Evolutionary conservation across 371 early-diverging fungal species (phyloP).

Genomic region (Dichotomocladium elegans): DNA sequence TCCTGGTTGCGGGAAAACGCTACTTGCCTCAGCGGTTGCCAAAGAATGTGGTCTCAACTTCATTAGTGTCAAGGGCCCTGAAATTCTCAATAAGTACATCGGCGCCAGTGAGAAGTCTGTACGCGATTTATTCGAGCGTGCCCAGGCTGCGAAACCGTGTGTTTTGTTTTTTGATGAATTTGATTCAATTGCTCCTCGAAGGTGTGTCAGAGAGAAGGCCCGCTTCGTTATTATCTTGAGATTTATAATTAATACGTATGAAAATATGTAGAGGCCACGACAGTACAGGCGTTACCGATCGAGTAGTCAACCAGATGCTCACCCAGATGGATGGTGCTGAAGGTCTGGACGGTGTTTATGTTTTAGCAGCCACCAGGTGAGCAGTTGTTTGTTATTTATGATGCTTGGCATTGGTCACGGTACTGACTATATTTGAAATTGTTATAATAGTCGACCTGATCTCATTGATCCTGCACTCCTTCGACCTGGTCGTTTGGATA

Average conservation of each 20-base stretch:
- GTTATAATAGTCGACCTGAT: constrained; percentile 89
- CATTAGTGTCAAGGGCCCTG: constrained; percentile 95
- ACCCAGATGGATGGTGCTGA: constrained; percentile 98
- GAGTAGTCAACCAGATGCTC: constrained; percentile 95
- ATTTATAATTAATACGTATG: neutral
- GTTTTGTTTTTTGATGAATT: constrained; percentile 97
- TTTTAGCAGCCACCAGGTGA: constrained; percentile 91
- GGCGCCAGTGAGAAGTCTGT: constrained; percentile 90
- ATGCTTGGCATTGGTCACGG: neutral
- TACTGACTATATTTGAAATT: neutral
- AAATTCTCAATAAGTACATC: constrained; percentile 95
- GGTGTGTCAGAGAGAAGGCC: constrained; percentile 39
- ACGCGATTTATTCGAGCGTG: constrained; percentile 91
- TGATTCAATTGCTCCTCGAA: constrained; percentile 90
- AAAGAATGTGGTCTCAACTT: constrained; percentile 92
- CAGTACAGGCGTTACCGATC: constrained; percentile 89
- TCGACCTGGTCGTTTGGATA: constrained; percentile 98
- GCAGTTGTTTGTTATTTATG: neutral
- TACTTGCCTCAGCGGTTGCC: constrained; percentile 92
- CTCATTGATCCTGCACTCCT: constrained; percentile 97
- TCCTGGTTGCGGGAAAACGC: constrained; percentile 93
- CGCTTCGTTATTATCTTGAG: neutral
- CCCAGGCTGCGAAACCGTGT: constrained; percentile 88
- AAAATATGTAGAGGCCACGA: constrained; percentile 71
- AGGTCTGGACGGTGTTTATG: constrained; percentile 85